phyloP scores from a whole-genome alignment of 441 rosid species.

The Pelargonium citronellum region DNA sequence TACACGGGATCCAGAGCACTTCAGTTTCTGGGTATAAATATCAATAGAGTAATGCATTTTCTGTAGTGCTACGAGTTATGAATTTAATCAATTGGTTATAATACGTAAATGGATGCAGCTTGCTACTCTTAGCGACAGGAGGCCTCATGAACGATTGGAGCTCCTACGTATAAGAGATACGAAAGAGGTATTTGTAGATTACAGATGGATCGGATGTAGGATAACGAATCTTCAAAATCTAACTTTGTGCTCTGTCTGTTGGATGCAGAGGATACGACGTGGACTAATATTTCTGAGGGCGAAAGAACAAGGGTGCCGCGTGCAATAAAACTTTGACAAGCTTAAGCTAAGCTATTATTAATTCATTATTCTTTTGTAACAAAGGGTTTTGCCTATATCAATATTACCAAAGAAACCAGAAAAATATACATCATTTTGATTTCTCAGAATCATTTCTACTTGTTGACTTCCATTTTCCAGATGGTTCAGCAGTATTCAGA shows the following conservation, averaged over 20 bases:
- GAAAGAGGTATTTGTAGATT: slow-evolving; percentile 50
- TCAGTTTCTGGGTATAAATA: slow-evolving; percentile 82
- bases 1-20: slow-evolving; percentile 69
- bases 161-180: slow-evolving; percentile 72
- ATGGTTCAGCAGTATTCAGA: too few species aligned
- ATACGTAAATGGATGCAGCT: slow-evolving; percentile 47
- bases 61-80: neutral
- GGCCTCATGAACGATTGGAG: slow-evolving; percentile 77
- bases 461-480: too few species aligned
- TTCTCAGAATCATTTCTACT: too few species aligned
- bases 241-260: neutral
- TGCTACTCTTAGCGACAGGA: slow-evolving; percentile 61
- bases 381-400: too few species aligned
- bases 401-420: too few species aligned
- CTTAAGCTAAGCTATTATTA: too few species aligned
- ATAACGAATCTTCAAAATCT: neutral
- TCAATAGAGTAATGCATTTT: neutral
- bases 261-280: slow-evolving; percentile 72
- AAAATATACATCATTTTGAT: too few species aligned
- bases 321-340: slow-evolving; percentile 34
- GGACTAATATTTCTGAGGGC: slow-evolving; percentile 58
- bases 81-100: neutral
- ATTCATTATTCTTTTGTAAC: slow-evolving; percentile 33
- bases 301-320: slow-evolving; percentile 57
- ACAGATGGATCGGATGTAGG: too few species aligned